Base-by-base conservation (phyloP, 257 asterid genomes). In the Penstemon davidsonii region DNA sequence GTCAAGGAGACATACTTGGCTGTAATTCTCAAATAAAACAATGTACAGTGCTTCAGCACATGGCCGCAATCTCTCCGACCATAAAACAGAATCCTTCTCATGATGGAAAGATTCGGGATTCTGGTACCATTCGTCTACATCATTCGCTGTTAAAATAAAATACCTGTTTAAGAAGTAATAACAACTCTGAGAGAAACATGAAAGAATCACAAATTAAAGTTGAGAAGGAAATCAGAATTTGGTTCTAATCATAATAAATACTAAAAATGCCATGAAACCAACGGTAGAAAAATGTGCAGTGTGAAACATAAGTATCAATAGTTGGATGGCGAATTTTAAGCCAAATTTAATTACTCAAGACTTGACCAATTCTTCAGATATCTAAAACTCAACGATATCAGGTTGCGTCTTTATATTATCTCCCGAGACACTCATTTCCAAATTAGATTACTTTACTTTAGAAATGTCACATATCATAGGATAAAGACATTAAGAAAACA, bases 11-110 rank as follows among this genome's bases (percentile, higher is more conserved):
- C 93, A 70, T 83, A 91, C 99, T 72, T 91, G 91, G 81, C 88
- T 85, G 72, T 94, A 78, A 78, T 88, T 91, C 83, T 94, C 96
- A 80, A 94, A 94, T 83, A 94, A 85, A 69, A 91, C 95, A 68
- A 94, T 91, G 77, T 88, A 88, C 50, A 91, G 77, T 39, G 99
- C 99, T 87, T 91, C 97, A 45, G 96, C 97, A 74, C 99, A 91
- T 60, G 97, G 97, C 80, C 97, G 81, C 73, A 91, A 84, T 82
- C 92, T 94, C 79, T 94, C 96, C 10, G 93, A 85, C 99, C 99
- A 94, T 79, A 84, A 80, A 70, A 94, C 81, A 52, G 96, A 82
- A 75, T 94, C 99, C 81, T 94, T 96, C 80, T 94, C 96, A 12
- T 91, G 99, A 82, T 94, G 88, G 78, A 94, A 94, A 70, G 80